Conservation (phyloP, 2,329 filamentous ascomycete genomes). For the Nigrospora sphaerica region DNA sequence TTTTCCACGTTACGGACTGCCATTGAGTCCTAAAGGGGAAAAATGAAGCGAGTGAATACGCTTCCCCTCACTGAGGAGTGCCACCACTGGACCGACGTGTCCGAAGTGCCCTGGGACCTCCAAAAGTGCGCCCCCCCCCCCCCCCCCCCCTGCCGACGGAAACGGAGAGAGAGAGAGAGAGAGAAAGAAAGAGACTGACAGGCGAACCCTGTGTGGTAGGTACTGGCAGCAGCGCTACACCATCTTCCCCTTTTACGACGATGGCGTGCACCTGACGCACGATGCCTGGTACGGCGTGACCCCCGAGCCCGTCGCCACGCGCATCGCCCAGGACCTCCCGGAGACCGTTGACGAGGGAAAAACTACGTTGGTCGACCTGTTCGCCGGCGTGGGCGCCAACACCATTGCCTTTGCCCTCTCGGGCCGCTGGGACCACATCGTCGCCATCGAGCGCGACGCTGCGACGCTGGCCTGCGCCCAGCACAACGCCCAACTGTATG, state of each 20-base stretch:
- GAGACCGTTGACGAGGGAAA: conserved; percentile 42
- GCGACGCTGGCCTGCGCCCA: conserved; percentile 82
- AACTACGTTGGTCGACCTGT: conserved; percentile 74
- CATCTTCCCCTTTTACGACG: conserved; percentile 81
- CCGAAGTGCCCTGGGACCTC: conserved; percentile 74
- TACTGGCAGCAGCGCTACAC: conserved; percentile 88
- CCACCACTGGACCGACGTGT: conserved; percentile 64
- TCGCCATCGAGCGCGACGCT: conserved; percentile 81
- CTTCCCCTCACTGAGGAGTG: conserved; percentile 55
- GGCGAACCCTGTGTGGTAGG: conserved; percentile 41
- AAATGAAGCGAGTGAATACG: conserved; percentile 33
- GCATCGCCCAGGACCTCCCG: conserved; percentile 68
- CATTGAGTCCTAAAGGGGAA: conserved; percentile 2
- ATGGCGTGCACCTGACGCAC: conserved; percentile 84
- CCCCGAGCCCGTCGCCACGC: conserved; percentile 82
- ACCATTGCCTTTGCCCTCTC: conserved; percentile 84
- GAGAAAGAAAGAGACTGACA: background rate
- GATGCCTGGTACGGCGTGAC: conserved; percentile 97
- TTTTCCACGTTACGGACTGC: background rate
- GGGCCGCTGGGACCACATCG: conserved; percentile 71
- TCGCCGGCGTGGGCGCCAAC: conserved; percentile 89
- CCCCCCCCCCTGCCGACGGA: no score
- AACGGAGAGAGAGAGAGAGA: no score
- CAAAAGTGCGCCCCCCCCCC: conserved; percentile 56
- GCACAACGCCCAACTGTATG: conserved; percentile 84